Percentiles rank a stretch among this genome's conserved stretches.
phyloP scores from a whole-genome alignment of 345 rosid genomes.

The Gossypium sturtianum region DNA sequence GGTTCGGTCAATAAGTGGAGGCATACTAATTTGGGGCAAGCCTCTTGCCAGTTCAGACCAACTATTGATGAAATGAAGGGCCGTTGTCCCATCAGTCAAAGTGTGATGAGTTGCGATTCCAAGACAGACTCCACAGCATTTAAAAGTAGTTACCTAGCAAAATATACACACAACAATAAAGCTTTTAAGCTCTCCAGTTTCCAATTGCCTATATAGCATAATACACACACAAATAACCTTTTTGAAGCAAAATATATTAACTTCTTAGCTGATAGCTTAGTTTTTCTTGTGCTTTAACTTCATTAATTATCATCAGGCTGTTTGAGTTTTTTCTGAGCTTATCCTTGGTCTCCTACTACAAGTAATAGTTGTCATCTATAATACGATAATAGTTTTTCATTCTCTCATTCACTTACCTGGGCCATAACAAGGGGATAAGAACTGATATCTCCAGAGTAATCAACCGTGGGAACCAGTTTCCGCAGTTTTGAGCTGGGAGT shows the following conservation, averaged over 20 bases:
- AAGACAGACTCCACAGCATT: slow-evolving; percentile 58
- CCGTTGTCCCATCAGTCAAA: slow-evolving; percentile 64
- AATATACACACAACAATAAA: neutral
- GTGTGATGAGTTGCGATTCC: slow-evolving; percentile 66
- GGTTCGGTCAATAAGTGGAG: slow-evolving; percentile 53
- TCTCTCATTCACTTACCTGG: slow-evolving; percentile 42
- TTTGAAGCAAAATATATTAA: neutral
- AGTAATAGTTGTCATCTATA: no score
- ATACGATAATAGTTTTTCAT: neutral
- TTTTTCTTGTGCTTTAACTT: no score
- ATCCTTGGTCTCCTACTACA: no score
- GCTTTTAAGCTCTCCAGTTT: neutral
- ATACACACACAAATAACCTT: neutral
- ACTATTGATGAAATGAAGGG: slow-evolving; percentile 61
- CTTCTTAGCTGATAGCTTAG: neutral
- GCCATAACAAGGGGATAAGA: slow-evolving; percentile 19
- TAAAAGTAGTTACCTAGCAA: slow-evolving; percentile 60
- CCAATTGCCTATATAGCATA: neutral
- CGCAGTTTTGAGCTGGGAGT: neutral
- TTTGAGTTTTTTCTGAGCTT: no score
- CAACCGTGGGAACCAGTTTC: slow-evolving; percentile 21
- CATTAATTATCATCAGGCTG: no score
- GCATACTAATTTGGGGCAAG: slow-evolving; percentile 33
- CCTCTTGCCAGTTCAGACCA: slow-evolving; percentile 77
- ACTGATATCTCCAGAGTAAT: slow-evolving; percentile 17